Base-by-base conservation (phyloP, 2,329 filamentous ascomycete species). In the Colletotrichum cuscutae region DNA sequence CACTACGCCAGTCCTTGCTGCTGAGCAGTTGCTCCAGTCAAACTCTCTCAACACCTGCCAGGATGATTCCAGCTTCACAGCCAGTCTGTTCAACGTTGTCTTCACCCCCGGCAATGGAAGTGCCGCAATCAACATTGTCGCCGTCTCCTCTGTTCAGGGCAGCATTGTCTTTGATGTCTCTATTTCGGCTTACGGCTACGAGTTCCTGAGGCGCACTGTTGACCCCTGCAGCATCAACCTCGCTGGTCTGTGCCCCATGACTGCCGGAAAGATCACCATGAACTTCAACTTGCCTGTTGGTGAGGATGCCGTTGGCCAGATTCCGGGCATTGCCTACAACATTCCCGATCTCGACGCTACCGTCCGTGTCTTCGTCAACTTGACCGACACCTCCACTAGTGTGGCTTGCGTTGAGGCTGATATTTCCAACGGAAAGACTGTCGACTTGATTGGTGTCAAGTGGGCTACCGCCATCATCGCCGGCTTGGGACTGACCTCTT, bases 261-360 rank as follows among this genome's bases (percentile, higher is more conserved):
- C 91, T 75, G 90, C 94, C 9, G 95, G 95, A 76, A 92, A 93
- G 78, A 92, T 98, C 80, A 89, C 93, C 68, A 89, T 97, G 79
- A 88, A 90, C 64, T 95, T 95, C 79, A 93, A 93, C 78, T 80
- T 96, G 46, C 82, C 85, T 2, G 84, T 97, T 61, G 83, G 86
- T 11, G 77, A 82, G 13, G 84, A 87, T 30, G 89, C 93, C 52
- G 84, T 94, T 72, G 83, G 85, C 28, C 82, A 89, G 66, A 91
- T 98, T 78, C 95, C 95, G 71, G 90, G 90, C 61, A 96, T 98
- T 79, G 94, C 95, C 65, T 98, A 97, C 84, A 92, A 89, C 63
- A 93, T 98, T 56, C 95, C 95, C 61, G 96, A 98, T 86, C 88
- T 98, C 66, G 96, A 98, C 82, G 95, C 95, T 74, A 92, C 90